phyloP scores from a whole-genome alignment of 2,329 filamentous ascomycete species.

The Herpotrichia juniperi region DNA sequence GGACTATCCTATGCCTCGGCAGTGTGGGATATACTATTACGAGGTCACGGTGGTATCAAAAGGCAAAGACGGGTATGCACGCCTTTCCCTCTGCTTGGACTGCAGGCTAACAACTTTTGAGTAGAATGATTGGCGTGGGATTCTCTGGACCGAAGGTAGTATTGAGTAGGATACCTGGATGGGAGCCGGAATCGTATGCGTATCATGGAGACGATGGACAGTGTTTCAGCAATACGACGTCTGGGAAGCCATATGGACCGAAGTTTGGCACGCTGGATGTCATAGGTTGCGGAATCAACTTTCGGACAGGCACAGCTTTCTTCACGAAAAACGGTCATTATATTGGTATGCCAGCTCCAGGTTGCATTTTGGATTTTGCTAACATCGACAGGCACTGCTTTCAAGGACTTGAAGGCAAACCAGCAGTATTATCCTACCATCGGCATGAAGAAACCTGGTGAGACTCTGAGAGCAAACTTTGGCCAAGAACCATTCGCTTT shows the following conservation, averaged over 20 bases:
- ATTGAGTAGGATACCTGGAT: slow-evolving; percentile 66
- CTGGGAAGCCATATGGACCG: slow-evolving; percentile 64
- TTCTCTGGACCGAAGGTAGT: slow-evolving; percentile 66
- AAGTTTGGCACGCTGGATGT: slow-evolving; percentile 65
- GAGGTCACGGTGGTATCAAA: slow-evolving; percentile 73
- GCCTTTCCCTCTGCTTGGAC: slow-evolving; percentile 32
- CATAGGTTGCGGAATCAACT: slow-evolving; percentile 70
- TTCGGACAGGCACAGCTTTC: slow-evolving; percentile 65
- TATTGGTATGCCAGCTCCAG: slow-evolving; percentile 53
- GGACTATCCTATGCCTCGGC: slow-evolving; percentile 83
- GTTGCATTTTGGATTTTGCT: slow-evolving; percentile 12
- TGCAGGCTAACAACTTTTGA: slow-evolving; percentile 27
- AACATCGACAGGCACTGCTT: slow-evolving; percentile 66
- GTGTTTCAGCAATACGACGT: slow-evolving; percentile 64
- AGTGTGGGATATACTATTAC: slow-evolving; percentile 95
- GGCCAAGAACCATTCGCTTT: slow-evolving; percentile 80
- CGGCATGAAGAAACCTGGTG: slow-evolving; percentile 69
- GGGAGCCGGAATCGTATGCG: slow-evolving; percentile 70
- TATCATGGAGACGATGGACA: slow-evolving; percentile 72
- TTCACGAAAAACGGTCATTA: slow-evolving; percentile 69
- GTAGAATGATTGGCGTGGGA: slow-evolving; percentile 61
- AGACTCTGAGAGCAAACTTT: slow-evolving; percentile 66
- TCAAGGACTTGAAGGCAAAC: slow-evolving; percentile 67
- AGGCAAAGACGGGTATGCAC: slow-evolving; percentile 68
- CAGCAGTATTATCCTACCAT: slow-evolving; percentile 69